A percentile compares a stretch with the other conserved stretches of the same genome.
phyloP scores from a whole-genome alignment of 2,329 filamentous ascomycete genomes.

The Cryphonectria parasitica region DNA sequence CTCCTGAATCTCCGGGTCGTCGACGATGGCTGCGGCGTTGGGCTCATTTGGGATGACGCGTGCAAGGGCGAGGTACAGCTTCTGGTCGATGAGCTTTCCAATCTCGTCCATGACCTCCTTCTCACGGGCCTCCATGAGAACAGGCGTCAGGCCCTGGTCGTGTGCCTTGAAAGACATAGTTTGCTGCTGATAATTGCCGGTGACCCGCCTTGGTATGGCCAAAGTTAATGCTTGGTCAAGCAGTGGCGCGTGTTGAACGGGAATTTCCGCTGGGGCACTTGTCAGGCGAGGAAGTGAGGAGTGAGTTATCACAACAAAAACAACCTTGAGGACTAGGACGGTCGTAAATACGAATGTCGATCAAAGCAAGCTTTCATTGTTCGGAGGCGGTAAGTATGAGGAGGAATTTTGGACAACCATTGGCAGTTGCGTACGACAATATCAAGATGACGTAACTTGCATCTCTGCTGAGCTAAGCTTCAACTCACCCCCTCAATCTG shows the following conservation, averaged over 20 bases:
- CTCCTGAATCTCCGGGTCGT: constrained; percentile 28
- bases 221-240: neutral
- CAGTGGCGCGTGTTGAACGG: neutral
- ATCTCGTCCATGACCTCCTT: constrained; percentile 29
- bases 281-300: neutral
- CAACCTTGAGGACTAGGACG: neutral
- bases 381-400: neutral
- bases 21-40: constrained; percentile 25
- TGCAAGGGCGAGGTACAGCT: constrained; percentile 27
- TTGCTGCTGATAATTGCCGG: neutral
- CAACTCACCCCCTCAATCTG: neutral
- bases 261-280: neutral
- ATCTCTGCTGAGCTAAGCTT: neutral
- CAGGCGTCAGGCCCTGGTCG: constrained; percentile 24
- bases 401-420: neutral
- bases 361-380: neutral
- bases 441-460: neutral
- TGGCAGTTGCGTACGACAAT: neutral
- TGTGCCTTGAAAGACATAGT: constrained; percentile 26
- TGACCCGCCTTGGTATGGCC: neutral
- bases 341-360: neutral
- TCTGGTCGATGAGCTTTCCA: constrained; percentile 30
- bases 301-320: neutral
- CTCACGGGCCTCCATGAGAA: constrained; percentile 26
- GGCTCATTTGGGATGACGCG: constrained; percentile 24